Evolutionary conservation across 2,329 filamentous ascomycete genomes (phyloP).

Genomic region (Aspergillus hiratsukae): DNA sequence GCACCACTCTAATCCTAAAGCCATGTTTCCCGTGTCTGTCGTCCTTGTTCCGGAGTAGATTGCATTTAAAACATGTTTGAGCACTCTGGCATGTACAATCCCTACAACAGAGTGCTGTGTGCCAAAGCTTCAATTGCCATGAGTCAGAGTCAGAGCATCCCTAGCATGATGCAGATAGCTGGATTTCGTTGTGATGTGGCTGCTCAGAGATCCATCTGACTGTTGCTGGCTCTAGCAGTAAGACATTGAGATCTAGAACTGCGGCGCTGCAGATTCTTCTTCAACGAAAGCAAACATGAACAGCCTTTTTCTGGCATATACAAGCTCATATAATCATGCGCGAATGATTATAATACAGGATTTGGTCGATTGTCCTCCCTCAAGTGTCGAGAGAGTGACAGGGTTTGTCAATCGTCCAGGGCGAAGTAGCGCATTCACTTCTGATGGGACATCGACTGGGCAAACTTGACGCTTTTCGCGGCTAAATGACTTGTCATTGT

Average conservation of each 20-base stretch:
- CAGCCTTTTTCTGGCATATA: not conserved
- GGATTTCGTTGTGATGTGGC: no score
- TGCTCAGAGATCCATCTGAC: no score
- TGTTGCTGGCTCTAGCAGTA: not conserved
- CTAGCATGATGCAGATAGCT: not conserved
- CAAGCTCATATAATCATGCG: not conserved
- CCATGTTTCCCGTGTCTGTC: not conserved
- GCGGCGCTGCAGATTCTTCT: not conserved
- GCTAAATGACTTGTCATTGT: not conserved
- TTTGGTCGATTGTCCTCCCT: not conserved
- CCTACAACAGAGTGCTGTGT: not conserved
- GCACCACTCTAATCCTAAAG: not conserved
- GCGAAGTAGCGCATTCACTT: not conserved
- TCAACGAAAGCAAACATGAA: not conserved
- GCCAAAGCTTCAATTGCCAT: not conserved
- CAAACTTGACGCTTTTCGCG: not conserved
- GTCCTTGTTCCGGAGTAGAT: no score
- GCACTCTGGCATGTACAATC: not conserved
- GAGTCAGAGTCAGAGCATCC: not conserved
- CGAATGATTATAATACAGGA: not conserved
- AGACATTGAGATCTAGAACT: not conserved
- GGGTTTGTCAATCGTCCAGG: not conserved
- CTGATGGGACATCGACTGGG: not conserved
- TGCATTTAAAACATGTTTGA: not conserved
- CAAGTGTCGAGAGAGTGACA: not conserved